Evolutionary conservation across 495 filamentous ascomycete species (phyloP).

Genomic region (Apiosordaria backusii): DNA sequence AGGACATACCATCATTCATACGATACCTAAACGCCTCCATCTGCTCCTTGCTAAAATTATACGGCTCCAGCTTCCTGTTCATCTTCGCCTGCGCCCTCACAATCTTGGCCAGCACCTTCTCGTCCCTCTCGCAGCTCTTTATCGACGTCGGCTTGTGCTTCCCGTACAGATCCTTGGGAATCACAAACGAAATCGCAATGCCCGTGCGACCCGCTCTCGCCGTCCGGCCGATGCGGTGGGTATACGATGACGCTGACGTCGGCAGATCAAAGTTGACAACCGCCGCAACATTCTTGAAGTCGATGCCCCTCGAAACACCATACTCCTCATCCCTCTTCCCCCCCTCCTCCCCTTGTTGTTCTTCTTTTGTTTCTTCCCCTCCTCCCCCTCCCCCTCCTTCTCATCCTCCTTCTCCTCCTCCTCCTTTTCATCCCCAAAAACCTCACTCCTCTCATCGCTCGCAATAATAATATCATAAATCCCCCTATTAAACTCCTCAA

Average conservation of each 20-base stretch:
- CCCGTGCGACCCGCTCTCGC: slow-evolving; percentile 85
- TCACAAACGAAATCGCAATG: slow-evolving; percentile 90
- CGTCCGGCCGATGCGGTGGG: slow-evolving; percentile 89
- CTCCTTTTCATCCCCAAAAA: slow-evolving; percentile 59
- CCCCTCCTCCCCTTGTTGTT: slow-evolving; percentile 35
- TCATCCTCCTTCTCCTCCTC: slow-evolving; percentile 29
- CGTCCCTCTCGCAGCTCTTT: slow-evolving; percentile 71
- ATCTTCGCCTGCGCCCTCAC: slow-evolving; percentile 65
- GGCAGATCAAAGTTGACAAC: slow-evolving; percentile 98
- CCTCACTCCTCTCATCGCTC: slow-evolving; percentile 79
- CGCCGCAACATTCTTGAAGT: slow-evolving; percentile 91
- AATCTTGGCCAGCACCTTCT: slow-evolving; percentile 73
- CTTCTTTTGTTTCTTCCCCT: slow-evolving; percentile 16
- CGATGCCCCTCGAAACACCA: slow-evolving; percentile 87
- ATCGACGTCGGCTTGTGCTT: slow-evolving; percentile 87
- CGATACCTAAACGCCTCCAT: slow-evolving; percentile 93
- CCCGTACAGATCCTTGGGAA: slow-evolving; percentile 73
- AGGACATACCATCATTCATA: slow-evolving; percentile 65
- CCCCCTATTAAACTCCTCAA: slow-evolving; percentile 90
- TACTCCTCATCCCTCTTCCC: slow-evolving; percentile 68
- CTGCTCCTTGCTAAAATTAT: slow-evolving; percentile 90
- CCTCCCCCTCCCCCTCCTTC: slow-evolving; percentile 20
- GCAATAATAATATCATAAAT: slow-evolving; percentile 95
- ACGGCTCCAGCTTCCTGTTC: slow-evolving; percentile 77
- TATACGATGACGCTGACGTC: slow-evolving; percentile 83